phyloP scores from a whole-genome alignment of 129 eudicot genomes.

The Cynara cardunculus region DNA sequence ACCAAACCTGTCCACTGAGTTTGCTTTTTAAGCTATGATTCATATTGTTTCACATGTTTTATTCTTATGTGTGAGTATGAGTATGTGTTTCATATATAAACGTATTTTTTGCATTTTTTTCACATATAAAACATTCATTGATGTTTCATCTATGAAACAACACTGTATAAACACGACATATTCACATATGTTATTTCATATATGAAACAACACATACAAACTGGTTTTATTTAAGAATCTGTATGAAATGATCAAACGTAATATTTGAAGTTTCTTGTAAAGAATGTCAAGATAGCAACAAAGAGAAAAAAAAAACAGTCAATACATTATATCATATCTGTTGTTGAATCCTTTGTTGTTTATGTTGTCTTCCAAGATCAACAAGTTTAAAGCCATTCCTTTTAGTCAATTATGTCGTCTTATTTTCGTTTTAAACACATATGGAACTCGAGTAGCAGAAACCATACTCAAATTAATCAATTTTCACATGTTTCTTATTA shows the following conservation, averaged over 20 bases:
- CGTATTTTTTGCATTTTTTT: too few species aligned
- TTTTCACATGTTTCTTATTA: not conserved
- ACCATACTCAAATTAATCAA: not conserved
- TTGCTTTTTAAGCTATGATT: too few species aligned
- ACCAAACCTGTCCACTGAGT: too few species aligned
- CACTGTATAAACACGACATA: not conserved
- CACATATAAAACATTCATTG: too few species aligned
- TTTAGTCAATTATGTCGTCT: not conserved
- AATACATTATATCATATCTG: not conserved
- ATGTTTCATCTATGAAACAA: not conserved
- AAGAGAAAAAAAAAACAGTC: too few species aligned
- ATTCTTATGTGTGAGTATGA: too few species aligned
- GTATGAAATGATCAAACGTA: not conserved
- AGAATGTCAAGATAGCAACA: not conserved
- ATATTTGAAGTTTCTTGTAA: not conserved
- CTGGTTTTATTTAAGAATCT: too few species aligned
- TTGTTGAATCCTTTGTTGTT: too few species aligned
- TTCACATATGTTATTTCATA: too few species aligned
- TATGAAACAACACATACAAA: too few species aligned
- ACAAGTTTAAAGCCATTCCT: not conserved
- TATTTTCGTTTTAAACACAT: not conserved
- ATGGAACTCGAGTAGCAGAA: not conserved
- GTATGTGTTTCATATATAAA: not conserved
- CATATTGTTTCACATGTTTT: too few species aligned
- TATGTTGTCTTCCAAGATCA: too few species aligned